Base-by-base conservation (phyloP, 768 basidiomycete genomes). In the Pisolithus albus region DNA sequence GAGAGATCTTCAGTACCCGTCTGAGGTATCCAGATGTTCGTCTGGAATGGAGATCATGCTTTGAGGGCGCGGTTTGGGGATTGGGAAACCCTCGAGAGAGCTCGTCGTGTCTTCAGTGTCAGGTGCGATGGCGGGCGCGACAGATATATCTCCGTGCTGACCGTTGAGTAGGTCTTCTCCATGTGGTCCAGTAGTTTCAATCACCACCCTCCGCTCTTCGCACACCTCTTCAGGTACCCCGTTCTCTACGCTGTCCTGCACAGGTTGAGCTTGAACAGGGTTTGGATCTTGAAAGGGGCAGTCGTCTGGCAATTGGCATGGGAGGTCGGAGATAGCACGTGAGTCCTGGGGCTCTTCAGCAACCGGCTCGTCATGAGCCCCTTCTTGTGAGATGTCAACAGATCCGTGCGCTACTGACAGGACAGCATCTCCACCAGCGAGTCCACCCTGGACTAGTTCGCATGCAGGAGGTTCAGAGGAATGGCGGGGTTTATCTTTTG, bases 81-180 rank as follows among this genome's bases (percentile, higher is more conserved):
- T 61, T 10, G 58, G 41, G 23, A 47, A 30, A 3, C 61, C 56
- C 67, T 88, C 82, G 11, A 88, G 78, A 57, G 86, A 72, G 58
- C 75, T 80, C 54, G 88, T 80, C 48, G 87, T 80, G 50, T 80
- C 79, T 64, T 81, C 86, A 28, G 84, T 70, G 28, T 84, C 79
- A 49, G 70, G 64, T 15, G 63, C 73, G 13, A 59, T 19, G 11
- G 52, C 23, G 37, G 46, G 28, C 18, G 46, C n/a, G 26, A 21
- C 4, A 13, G 21, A 36, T 28, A 49, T 26, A 30, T 46, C 59
- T 11, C 41, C 43, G 30, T 52, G 49, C 24, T 47, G 10, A 45
- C 21, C 23, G 19, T 58, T 40, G 46, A 56, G 19, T 11, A 58
- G 46, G 45, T 50, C 49, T 28, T 28, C 26, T 34, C 43, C 26